Evolutionary conservation across 2,329 filamentous ascomycete genomes (phyloP), one percentile per base, ranked within the genome.

Genomic region (Neurospora sp.): DNA sequence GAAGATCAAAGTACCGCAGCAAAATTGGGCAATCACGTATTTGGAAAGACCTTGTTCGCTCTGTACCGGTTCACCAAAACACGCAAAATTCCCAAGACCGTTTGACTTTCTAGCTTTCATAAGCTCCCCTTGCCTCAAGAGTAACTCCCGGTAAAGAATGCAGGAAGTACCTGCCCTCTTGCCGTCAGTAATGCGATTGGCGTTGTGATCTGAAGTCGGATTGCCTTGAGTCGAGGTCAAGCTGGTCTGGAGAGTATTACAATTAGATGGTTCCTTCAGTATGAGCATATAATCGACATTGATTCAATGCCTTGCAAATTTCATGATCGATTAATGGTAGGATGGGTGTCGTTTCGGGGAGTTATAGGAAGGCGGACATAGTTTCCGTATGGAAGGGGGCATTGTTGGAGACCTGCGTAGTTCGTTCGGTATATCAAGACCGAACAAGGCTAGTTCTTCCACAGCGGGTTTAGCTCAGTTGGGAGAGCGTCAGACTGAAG

Each of bases 401-500:
- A 33, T 33, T 33, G 12, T 4, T 62, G 11, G 19, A 0, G 19
- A 1, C 19, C 2, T 0, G 0, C 19, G n/a, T 1, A 1, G 19
- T 46, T 28, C 39, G 19, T 46, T 28, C 39, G 8, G 11, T 37
- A 69, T 69, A 69, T 66, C 12, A 57, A 3, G 36, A 17, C 17
- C n/a, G 1, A 40, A 68, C 1, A 0, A 23, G 0, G 5, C 10
- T 0, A 0, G 2, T 17, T 33, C 1, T 33, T 17, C 23, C 23
- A 62, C 37, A 71, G 73, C 73, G 73, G 72, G 72, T 73, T 73
- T 73, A 73, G 72, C 72, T 73, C 72, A 73, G 72, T 73, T 73
- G 72, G 72, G 72, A 73, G 72, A 72, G 71, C 70, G 71, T 72
- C 71, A 33, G 28, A 33, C 28, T 33, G 28, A 33, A 33, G 28